Percentiles rank a stretch among this genome's conserved stretches.
Conservation (phyloP, 495 filamentous ascomycete species). For the Aspergillus cristatus region DNA sequence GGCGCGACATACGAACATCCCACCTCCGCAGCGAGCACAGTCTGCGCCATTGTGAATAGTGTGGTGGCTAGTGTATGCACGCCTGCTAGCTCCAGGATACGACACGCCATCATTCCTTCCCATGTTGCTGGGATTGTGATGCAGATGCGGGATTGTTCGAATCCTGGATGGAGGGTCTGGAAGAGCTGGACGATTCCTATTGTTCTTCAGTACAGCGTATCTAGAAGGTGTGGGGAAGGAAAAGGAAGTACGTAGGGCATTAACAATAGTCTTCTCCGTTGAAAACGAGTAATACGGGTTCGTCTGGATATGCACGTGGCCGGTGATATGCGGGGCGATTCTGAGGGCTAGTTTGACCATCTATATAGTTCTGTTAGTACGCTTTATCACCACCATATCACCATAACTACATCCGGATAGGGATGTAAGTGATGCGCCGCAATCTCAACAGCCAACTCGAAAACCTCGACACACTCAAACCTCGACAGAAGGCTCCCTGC, state of each 20-base stretch:
- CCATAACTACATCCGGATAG: neutral
- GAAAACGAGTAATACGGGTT: slow-evolving; percentile 50
- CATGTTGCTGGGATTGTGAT: slow-evolving; percentile 58
- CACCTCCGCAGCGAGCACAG: slow-evolving; percentile 44
- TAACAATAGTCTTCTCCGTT: slow-evolving; percentile 41
- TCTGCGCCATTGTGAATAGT: slow-evolving; percentile 51
- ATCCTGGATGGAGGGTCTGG: slow-evolving; percentile 35
- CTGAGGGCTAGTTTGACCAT: slow-evolving; percentile 45
- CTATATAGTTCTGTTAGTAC: slow-evolving; percentile 10
- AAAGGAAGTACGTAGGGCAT: slow-evolving; percentile 39
- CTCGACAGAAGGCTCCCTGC: slow-evolving; percentile 22
- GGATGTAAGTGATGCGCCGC: slow-evolving; percentile 17
- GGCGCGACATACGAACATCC: slow-evolving; percentile 53
- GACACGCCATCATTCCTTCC: slow-evolving; percentile 56
- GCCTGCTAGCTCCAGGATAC: slow-evolving; percentile 40
- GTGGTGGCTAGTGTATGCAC: slow-evolving; percentile 53
- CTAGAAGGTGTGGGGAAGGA: neutral
- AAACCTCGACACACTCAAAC: slow-evolving; percentile 29
- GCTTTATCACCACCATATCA: no score
- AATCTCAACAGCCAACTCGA: slow-evolving; percentile 51
- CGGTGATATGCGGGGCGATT: slow-evolving; percentile 43
- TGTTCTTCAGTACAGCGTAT: neutral
- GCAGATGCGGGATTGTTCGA: slow-evolving; percentile 42
- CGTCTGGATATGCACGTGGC: slow-evolving; percentile 50
- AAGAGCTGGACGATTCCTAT: slow-evolving; percentile 43